A percentile compares a stretch with the other conserved stretches of the same genome.
These are phyloP conservation scores for Sarocladium kiliense DNA, from an alignment of 2,329 filamentous ascomycete species.

Conservation along the genomic window DNA sequence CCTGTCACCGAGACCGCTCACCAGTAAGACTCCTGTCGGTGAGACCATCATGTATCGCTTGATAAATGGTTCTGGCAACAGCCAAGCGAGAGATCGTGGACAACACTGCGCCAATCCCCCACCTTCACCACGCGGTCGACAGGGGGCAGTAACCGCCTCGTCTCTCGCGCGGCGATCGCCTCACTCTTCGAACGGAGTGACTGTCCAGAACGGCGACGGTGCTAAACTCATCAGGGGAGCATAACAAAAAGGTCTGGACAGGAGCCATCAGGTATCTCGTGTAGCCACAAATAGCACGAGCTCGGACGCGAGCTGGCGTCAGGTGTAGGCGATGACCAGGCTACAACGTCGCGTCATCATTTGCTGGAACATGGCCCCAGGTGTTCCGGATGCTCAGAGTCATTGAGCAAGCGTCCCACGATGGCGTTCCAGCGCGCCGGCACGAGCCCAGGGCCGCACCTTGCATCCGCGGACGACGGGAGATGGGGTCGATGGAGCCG, in stretches of 20 bases:
- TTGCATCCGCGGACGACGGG: constrained; percentile 9
- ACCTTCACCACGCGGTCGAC: constrained; percentile 2
- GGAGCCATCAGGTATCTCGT: neutral
- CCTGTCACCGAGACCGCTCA: neutral
- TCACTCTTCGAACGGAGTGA: neutral
- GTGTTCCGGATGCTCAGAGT: neutral
- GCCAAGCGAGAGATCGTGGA: neutral
- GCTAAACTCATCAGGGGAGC: no score
- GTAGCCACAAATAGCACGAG: constrained; percentile 4
- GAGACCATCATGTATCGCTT: no score
- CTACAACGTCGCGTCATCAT: constrained; percentile 3
- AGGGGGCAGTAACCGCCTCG: constrained; percentile 3
- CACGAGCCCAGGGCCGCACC: constrained; percentile 9
- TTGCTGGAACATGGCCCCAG: neutral
- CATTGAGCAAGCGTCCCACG: constrained; percentile 6
- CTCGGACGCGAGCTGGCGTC: neutral
- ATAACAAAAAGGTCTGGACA: no score
- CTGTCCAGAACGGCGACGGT: no score
- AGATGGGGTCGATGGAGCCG: constrained; percentile 9
- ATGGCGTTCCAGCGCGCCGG: constrained; percentile 8
- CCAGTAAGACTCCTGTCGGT: no score
- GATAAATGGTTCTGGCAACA: no score
- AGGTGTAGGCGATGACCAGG: neutral
- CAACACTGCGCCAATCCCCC: constrained; percentile 3
- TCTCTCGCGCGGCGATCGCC: neutral